These are phyloP conservation scores for Phytophthora pseudosyringae DNA, from an alignment of 352 stramenopile genomes.

Conservation along the genomic window DNA sequence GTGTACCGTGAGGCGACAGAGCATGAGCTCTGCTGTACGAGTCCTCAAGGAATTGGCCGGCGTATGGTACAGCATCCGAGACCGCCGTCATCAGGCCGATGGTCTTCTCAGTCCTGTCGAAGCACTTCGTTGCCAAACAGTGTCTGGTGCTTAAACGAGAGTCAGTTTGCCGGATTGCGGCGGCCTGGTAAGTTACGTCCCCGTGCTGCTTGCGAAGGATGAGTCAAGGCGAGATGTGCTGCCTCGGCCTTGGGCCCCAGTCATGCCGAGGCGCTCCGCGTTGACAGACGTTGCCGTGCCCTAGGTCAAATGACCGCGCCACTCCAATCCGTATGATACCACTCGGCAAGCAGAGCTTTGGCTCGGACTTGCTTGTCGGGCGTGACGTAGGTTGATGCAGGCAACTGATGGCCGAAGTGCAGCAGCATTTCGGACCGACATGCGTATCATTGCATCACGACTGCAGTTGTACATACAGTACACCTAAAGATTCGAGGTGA, in stretches of 20 bases:
- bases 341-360: constrained; percentile 3
- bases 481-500: neutral
- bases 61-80: neutral
- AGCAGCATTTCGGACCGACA: neutral
- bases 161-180: constrained; percentile 27
- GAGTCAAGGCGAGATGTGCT: constrained; percentile 30
- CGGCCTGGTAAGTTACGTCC: constrained; percentile 6
- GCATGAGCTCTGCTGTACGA: neutral
- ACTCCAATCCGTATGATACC: constrained; percentile 5
- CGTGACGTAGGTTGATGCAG: too few species aligned
- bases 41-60: neutral
- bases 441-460: neutral
- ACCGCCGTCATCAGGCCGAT: constrained; percentile 14
- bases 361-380: neutral
- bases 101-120: constrained; percentile 5
- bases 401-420: too few species aligned
- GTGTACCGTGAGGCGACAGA: neutral
- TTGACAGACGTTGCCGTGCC: constrained; percentile 17
- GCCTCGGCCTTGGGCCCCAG: neutral
- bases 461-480: neutral
- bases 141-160: constrained; percentile 14
- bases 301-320: constrained; percentile 11
- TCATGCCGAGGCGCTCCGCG: constrained; percentile 1
- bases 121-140: neutral
- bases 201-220: constrained; percentile 16